Percentiles rank a stretch among this genome's conserved stretches.
Evolutionary conservation across 257 asterid species (phyloP).

Genomic region (Fraxinus quadrangulata): DNA sequence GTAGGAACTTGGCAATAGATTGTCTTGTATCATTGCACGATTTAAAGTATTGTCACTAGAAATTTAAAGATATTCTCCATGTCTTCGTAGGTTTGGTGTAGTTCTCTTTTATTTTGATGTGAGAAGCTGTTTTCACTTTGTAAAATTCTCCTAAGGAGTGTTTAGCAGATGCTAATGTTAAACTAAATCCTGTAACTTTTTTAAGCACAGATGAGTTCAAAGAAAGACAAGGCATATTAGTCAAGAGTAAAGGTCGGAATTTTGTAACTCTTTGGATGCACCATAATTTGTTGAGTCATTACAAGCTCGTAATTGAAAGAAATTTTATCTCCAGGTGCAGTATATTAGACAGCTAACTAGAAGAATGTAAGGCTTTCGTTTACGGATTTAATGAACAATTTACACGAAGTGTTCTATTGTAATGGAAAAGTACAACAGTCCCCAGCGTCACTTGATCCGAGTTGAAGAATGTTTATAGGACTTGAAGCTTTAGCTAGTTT

Average conservation of each 20-base stretch:
- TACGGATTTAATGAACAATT: constrained; percentile 25
- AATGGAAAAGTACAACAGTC: constrained; percentile 31
- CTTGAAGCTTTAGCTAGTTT: constrained; percentile 28
- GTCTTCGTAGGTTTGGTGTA: neutral
- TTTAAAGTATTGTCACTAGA: neutral
- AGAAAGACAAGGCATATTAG: neutral
- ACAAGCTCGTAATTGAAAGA: neutral
- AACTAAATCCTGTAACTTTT: too few species aligned
- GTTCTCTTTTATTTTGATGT: too few species aligned
- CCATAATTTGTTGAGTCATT: neutral
- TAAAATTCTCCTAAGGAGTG: too few species aligned
- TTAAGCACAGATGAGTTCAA: too few species aligned
- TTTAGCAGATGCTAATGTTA: too few species aligned
- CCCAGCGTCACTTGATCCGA: constrained; percentile 29
- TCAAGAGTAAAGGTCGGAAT: neutral
- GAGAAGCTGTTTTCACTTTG: too few species aligned
- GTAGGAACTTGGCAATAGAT: neutral
- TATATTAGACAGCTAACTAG: constrained; percentile 17
- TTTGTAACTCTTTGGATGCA: neutral
- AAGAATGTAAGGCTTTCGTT: constrained; percentile 24
- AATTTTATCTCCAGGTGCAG: neutral
- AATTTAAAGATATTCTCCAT: neutral
- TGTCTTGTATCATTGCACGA: neutral
- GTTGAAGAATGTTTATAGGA: constrained; percentile 26
- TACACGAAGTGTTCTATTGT: constrained; percentile 23